A percentile compares a stretch with the other conserved stretches of the same genome.
These are phyloP conservation scores for Aureobasidium melanogenum DNA, from an alignment of 2,329 filamentous ascomycete species.

Conservation along the genomic window DNA sequence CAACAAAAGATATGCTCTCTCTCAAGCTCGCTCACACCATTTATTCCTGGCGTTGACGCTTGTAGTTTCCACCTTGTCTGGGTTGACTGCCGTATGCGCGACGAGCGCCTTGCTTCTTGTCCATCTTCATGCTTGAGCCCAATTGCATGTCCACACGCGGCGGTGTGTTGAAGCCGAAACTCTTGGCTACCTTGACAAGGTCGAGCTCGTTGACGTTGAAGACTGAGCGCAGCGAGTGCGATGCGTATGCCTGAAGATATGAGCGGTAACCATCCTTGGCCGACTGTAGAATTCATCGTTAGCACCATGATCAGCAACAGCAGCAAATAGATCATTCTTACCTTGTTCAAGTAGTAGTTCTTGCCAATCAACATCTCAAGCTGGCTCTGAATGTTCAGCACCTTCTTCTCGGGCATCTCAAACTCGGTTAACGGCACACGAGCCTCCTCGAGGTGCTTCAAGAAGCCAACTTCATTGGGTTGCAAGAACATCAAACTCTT, in stretches of 20 bases:
- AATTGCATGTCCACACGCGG: conserved; percentile 72
- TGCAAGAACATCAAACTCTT: conserved; percentile 88
- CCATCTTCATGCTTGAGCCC: conserved; percentile 64
- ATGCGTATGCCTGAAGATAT: conserved; percentile 92
- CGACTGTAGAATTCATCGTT: conserved; percentile 32
- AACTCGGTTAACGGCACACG: conserved; percentile 93
- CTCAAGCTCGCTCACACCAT: background rate
- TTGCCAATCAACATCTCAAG: conserved; percentile 88
- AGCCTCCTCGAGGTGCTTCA: conserved; percentile 82
- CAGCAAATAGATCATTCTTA: conserved; percentile 23
- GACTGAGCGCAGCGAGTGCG: conserved; percentile 71
- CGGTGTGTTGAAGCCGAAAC: conserved; percentile 69
- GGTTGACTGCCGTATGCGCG: conserved; percentile 73
- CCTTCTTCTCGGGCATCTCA: conserved; percentile 86
- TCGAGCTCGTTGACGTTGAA: conserved; percentile 80
- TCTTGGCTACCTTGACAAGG: conserved; percentile 73
- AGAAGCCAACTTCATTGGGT: conserved; percentile 84
- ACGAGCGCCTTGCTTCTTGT: conserved; percentile 55
- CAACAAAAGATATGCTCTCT: background rate
- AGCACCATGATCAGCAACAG: background rate
- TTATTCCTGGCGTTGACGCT: conserved; percentile 10
- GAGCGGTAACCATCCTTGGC: conserved; percentile 70
- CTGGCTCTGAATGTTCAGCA: conserved; percentile 69
- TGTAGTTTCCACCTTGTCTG: conserved; percentile 38
- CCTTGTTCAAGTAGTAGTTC: conserved; percentile 96